Conservation (phyloP, 306 rosid genomes). For the Lathyrus tuberosus region DNA sequence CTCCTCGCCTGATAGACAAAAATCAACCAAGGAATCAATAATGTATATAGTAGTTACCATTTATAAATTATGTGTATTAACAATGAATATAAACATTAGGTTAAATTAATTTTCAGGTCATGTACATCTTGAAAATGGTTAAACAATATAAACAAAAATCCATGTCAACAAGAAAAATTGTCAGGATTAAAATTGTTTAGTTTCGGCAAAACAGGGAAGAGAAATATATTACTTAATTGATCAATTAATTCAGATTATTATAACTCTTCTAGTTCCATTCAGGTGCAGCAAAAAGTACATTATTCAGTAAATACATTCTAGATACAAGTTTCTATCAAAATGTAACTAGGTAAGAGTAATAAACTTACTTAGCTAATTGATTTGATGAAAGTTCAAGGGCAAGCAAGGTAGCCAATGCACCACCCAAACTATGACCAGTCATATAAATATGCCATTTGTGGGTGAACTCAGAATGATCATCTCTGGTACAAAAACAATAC, state of each 20-base stretch:
- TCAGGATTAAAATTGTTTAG: not conserved
- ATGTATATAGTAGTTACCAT: slow-evolving; percentile 10
- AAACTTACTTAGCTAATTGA: slow-evolving; percentile 79
- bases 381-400: slow-evolving; percentile 92
- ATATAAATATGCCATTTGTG: slow-evolving; percentile 85
- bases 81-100: not conserved
- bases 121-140: too few relatives aligned
- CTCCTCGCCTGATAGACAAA: slow-evolving; percentile 58
- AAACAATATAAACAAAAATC: too few relatives aligned
- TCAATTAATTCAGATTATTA: not conserved
- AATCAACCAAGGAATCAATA: slow-evolving; percentile 15
- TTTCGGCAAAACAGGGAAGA: not conserved
- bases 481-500: slow-evolving; percentile 55
- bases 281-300: not conserved
- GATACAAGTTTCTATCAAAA: not conserved
- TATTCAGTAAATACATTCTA: not conserved
- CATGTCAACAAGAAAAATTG: not conserved
- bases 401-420: slow-evolving; percentile 93
- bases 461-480: slow-evolving; percentile 58
- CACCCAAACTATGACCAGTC: slow-evolving; percentile 98
- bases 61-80: not conserved
- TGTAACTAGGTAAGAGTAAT: slow-evolving; percentile 26
- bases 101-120: too few relatives aligned
- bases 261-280: not conserved
- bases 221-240: too few relatives aligned